A percentile compares a stretch with the other conserved stretches of the same genome.
phyloP scores from a whole-genome alignment of 805 yeast species.

The Groenewaldozyma salmanticensis region DNA sequence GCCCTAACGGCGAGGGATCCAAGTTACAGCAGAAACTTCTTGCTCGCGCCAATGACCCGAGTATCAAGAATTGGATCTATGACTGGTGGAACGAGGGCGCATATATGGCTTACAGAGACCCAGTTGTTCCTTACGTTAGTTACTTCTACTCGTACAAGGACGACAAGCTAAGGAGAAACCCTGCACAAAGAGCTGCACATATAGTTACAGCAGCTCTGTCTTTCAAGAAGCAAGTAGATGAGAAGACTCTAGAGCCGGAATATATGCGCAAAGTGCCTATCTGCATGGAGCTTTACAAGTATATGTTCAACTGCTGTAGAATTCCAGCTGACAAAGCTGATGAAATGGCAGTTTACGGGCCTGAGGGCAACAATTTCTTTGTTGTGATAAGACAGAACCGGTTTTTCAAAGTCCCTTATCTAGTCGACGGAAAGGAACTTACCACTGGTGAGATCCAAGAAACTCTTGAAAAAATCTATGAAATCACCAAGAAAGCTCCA shows the following conservation, averaged over 20 bases:
- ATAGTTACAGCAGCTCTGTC: conserved; percentile 56
- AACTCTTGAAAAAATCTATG: conserved; percentile 49
- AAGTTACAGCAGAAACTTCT: conserved; percentile 57
- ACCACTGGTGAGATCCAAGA: conserved; percentile 33
- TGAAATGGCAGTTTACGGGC: conserved; percentile 41
- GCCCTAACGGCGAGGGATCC: conserved; percentile 54
- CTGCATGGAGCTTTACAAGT: conserved; percentile 87
- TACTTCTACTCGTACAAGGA: conserved; percentile 83
- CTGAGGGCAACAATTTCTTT: conserved; percentile 49
- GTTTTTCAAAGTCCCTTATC: conserved; percentile 58
- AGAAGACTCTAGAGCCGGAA: conserved; percentile 73
- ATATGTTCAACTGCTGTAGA: conserved; percentile 85
- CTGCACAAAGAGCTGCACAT: conserved; percentile 59
- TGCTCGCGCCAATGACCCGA: conserved; percentile 44
- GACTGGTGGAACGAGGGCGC: conserved; percentile 94
- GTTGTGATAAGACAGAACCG: conserved; percentile 66
- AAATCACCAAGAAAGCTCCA: conserved; percentile 31
- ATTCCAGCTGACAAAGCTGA: conserved; percentile 43
- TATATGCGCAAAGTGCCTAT: conserved; percentile 66
- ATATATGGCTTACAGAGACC: conserved; percentile 82
- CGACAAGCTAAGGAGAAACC: conserved; percentile 29
- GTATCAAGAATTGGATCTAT: conserved; percentile 75
- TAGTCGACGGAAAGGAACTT: conserved; percentile 26
- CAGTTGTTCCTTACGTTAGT: conserved; percentile 89
- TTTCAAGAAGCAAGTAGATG: conserved; percentile 58